These are phyloP conservation scores for Microcera coccophila DNA, from an alignment of 2,329 filamentous ascomycete species.

Conservation along the genomic window DNA sequence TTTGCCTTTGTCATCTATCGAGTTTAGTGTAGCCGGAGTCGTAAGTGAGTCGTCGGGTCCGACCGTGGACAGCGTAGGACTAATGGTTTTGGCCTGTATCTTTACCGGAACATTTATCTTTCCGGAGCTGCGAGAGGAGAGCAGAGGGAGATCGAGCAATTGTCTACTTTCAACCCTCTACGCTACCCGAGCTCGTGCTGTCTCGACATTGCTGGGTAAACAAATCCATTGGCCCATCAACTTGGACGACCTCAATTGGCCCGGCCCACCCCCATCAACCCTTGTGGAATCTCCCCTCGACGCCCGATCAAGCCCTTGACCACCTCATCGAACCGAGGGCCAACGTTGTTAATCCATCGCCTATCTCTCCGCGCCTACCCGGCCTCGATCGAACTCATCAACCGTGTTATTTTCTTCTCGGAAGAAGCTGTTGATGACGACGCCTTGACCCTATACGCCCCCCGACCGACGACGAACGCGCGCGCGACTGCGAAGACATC, in stretches of 20 bases:
- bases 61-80: not conserved
- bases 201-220: conserved; percentile 29
- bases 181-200: not conserved
- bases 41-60: too few relatives aligned
- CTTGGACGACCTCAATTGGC: conserved; percentile 26
- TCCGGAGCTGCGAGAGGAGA: not conserved
- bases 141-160: not conserved
- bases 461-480: not conserved
- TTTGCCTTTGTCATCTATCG: too few relatives aligned
- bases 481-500: conserved; percentile 9
- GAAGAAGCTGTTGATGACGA: not conserved
- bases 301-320: not conserved
- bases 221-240: conserved; percentile 36
- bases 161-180: too few relatives aligned
- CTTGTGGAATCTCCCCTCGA: not conserved
- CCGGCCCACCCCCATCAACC: conserved; percentile 15
- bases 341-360: too few relatives aligned
- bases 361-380: not conserved
- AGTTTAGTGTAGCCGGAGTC: too few relatives aligned
- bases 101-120: not conserved
- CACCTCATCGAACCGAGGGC: too few relatives aligned
- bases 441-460: not conserved
- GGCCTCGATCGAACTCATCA: not conserved
- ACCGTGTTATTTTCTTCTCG: not conserved
- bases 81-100: not conserved